Evolutionary conservation across 1,139 yeast genomes (phyloP), one percentile per base, ranked within the genome.

Genomic region (Debaryomyces subglobosus): DNA sequence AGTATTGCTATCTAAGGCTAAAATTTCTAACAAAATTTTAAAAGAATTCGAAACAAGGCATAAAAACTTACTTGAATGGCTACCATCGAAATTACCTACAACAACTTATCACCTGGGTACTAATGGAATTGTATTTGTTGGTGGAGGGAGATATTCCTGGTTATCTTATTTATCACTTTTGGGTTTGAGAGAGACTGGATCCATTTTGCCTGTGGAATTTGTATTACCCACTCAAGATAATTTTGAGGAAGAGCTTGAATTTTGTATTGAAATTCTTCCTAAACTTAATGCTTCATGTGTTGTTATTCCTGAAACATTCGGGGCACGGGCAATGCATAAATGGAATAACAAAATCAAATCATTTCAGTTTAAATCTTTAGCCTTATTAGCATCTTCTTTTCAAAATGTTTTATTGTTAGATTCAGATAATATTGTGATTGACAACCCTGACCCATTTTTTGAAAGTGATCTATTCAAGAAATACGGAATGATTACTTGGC

Each of bases 401-500:
- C 72, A 76, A 51, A 68, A 74, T 49, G 71, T 74, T 5, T 59
- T 75, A 27, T 60, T 76, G 42, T 56, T 76, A 39, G 80, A 76
- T 55, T 69, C 78, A 7, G 80, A 74, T 50, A 76, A 74, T 50
- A 59, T 74, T 3, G 54, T 69, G 3, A 57, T 74, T 10, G 53
- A 63, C 20, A 66, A 71, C 27, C 79, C 79, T 0, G 77, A 70
- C 39, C 50, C 54, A 5, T 52, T 86, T 2, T 82, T 87, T 58
- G 71, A 72, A 8, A 71, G 79, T 46, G 79, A 78, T 35, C 80
- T 88, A 5, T 88, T 77, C 65, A 64, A 64, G 34, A 59, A 74
- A 20, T 66, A 74, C 43, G 92, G 94, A 1, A 74, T 85, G 67
- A 77, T 88, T 4, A 69, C 85, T 21, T 88, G 95, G 92, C 94